These are phyloP conservation scores for Russula griseocarnosa DNA, from an alignment of 768 basidiomycete species.

Conservation along the genomic window DNA sequence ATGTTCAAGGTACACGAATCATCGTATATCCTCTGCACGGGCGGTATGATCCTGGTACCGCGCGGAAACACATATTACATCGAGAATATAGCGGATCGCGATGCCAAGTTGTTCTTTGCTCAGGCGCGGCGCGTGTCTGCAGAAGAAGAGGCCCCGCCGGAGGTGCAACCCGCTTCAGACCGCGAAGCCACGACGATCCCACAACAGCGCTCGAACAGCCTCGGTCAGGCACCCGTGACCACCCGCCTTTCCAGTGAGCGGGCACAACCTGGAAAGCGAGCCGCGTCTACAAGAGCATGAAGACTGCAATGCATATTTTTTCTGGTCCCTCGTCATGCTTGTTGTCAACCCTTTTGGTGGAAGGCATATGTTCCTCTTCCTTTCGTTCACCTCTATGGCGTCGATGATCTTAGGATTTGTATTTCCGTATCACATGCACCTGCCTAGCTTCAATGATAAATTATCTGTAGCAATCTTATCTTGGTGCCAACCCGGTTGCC, in stretches of 20 bases:
- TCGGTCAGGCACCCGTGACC: slow-evolving; percentile 22
- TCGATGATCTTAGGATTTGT: not conserved
- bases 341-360: not conserved
- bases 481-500: not conserved
- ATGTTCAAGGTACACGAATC: slow-evolving; percentile 80
- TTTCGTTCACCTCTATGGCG: not conserved
- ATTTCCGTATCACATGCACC: not conserved
- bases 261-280: slow-evolving; percentile 14
- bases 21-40: slow-evolving; percentile 70
- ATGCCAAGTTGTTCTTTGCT: slow-evolving; percentile 85
- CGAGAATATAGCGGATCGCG: slow-evolving; percentile 77
- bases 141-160: slow-evolving; percentile 32
- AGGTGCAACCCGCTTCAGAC: slow-evolving; percentile 23
- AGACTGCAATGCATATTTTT: not conserved
- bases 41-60: slow-evolving; percentile 87
- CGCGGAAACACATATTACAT: slow-evolving; percentile 94
- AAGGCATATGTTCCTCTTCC: not conserved
- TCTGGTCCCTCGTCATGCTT: not conserved
- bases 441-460: slow-evolving; percentile 5
- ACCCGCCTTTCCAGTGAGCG: slow-evolving; percentile 24
- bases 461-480: not conserved
- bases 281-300: slow-evolving; percentile 14
- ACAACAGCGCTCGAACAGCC: slow-evolving; percentile 21
- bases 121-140: slow-evolving; percentile 62
- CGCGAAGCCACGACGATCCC: slow-evolving; percentile 12